A percentile compares a stretch with the other conserved stretches of the same genome.
phyloP scores from a whole-genome alignment of 345 rosid genomes.

The Salix purpurea region DNA sequence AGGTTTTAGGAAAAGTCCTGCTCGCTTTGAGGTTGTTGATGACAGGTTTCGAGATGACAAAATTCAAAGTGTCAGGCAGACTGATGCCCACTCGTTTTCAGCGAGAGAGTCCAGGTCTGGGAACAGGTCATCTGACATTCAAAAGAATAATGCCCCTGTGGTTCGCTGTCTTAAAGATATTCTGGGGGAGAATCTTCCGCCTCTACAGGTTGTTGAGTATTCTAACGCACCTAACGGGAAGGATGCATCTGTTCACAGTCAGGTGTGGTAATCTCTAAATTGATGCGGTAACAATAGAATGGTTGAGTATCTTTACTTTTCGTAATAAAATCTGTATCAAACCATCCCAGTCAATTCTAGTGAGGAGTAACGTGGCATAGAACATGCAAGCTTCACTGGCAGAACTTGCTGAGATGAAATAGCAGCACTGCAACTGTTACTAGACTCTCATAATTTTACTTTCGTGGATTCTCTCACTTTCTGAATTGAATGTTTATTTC shows the following conservation, averaged over 20 bases:
- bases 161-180: constrained; percentile 36
- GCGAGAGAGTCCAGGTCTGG: constrained; percentile 33
- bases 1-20: constrained; percentile 47
- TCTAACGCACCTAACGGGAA: constrained; percentile 25
- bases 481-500: not conserved
- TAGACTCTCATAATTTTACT: not conserved
- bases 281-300: not conserved
- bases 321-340: not conserved
- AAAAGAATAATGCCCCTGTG: constrained; percentile 24
- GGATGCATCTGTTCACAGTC: constrained; percentile 20
- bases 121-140: constrained; percentile 45
- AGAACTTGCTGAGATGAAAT: not conserved
- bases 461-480: not conserved
- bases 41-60: constrained; percentile 64
- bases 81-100: constrained; percentile 20
- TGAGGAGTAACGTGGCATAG: not conserved
- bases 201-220: constrained; percentile 20
- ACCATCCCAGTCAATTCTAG: not conserved
- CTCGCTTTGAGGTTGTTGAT: constrained; percentile 78
- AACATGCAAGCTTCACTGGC: not conserved
- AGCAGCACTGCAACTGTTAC: not conserved
- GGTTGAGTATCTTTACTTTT: not conserved
- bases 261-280: constrained; percentile 17
- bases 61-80: constrained; percentile 29
- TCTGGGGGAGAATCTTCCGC: constrained; percentile 24